These are phyloP conservation scores for Coniferiporia weirii DNA, from an alignment of 1,284 basidiomycete species.

Conservation along the genomic window DNA sequence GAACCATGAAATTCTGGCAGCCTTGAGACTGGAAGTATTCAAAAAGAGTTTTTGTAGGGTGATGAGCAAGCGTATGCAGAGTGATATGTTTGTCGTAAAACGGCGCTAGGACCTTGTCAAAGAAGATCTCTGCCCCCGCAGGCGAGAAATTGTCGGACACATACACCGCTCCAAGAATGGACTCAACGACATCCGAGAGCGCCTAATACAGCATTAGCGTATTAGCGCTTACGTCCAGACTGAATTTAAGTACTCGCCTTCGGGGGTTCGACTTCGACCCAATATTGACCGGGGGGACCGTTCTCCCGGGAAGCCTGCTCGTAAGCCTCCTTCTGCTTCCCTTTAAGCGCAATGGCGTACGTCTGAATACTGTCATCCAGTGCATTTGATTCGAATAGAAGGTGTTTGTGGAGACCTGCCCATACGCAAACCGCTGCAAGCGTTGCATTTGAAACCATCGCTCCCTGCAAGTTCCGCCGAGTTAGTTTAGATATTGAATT, in stretches of 20 bases:
- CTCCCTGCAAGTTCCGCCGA: conserved; percentile 41
- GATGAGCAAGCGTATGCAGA: conserved; percentile 61
- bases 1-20: conserved; percentile 56
- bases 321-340: conserved; percentile 46
- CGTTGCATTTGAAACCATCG: conserved; percentile 75
- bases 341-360: conserved; percentile 49
- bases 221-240: conserved; percentile 4
- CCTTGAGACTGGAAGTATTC: conserved; percentile 65
- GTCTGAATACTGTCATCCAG: conserved; percentile 45
- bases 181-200: conserved; percentile 73
- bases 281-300: conserved; percentile 60
- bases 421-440: conserved; percentile 69
- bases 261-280: conserved; percentile 68
- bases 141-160: conserved; percentile 66
- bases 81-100: conserved; percentile 71
- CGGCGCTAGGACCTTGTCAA: conserved; percentile 59
- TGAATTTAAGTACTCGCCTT: conserved; percentile 44
- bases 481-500: not conserved
- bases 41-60: conserved; percentile 68
- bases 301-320: conserved; percentile 41
- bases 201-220: conserved; percentile 35
- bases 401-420: conserved; percentile 56
- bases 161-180: conserved; percentile 68
- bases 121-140: conserved; percentile 55
- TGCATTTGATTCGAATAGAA: conserved; percentile 51